Conservation (phyloP, 129 eudicot species). For the Helianthus tuberosus region DNA sequence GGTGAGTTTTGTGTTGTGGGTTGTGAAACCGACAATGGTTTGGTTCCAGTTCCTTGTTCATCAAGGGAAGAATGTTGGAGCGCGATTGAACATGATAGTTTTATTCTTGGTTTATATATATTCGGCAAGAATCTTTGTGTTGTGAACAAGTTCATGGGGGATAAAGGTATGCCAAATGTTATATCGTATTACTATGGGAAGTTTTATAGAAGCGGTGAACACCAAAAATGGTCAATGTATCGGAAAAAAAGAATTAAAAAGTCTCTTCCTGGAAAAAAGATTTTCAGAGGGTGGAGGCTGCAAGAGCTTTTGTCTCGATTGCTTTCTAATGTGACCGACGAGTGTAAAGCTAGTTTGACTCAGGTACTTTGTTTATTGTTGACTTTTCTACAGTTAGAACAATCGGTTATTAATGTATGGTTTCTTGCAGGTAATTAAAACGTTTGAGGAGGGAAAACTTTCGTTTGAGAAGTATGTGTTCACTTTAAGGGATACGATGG, state of each 20-base stretch:
- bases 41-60: slow-evolving; percentile 42
- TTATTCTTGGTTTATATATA: slow-evolving; percentile 53
- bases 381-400: neutral
- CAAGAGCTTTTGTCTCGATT: slow-evolving; percentile 46
- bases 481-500: slow-evolving; percentile 47
- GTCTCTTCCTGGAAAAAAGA: slow-evolving; percentile 38
- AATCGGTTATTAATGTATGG: neutral
- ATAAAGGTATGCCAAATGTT: slow-evolving; percentile 40
- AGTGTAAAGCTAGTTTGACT: slow-evolving; percentile 42
- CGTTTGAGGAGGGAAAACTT: slow-evolving; percentile 46
- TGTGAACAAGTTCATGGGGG: slow-evolving; percentile 43
- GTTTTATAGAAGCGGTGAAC: slow-evolving; percentile 37
- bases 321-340: slow-evolving; percentile 42
- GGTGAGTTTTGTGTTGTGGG: slow-evolving; percentile 15
- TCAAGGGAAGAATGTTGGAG: slow-evolving; percentile 44
- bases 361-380: slow-evolving; percentile 36
- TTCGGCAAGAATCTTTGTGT: slow-evolving; percentile 48
- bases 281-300: slow-evolving; percentile 47
- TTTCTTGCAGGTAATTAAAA: slow-evolving; percentile 43
- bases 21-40: slow-evolving; percentile 1
- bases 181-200: slow-evolving; percentile 43
- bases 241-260: slow-evolving; percentile 38
- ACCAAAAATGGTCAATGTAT: slow-evolving; percentile 42
- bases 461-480: slow-evolving; percentile 56
- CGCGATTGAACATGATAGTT: slow-evolving; percentile 40